A percentile compares a stretch with the other conserved stretches of the same genome.
Evolutionary conservation across 106 monocot species (phyloP).

Genomic region (Dendrobium nobile): DNA sequence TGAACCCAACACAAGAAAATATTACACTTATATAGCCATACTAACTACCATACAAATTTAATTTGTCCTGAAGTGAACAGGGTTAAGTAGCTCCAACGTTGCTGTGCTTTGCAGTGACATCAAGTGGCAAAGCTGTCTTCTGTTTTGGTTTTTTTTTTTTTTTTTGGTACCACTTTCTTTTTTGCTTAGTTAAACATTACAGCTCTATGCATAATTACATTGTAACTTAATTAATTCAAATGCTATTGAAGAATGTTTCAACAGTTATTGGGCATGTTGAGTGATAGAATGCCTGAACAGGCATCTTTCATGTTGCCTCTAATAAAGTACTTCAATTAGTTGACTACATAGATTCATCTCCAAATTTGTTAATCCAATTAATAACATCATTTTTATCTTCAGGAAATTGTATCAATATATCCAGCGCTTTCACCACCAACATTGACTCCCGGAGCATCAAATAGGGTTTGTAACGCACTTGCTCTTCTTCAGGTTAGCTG

Average conservation of each 20-base stretch:
- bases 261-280: background rate
- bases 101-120: no score
- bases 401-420: conserved; percentile 97
- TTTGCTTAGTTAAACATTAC: background rate
- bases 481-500: conserved; percentile 90
- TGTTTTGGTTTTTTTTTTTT: no score
- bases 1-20: no score
- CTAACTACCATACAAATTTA: no score
- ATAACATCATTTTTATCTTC: conserved; percentile 13
- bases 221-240: background rate
- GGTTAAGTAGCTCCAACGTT: no score
- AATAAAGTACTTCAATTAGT: background rate
- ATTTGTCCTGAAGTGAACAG: no score
- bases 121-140: no score
- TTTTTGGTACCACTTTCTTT: no score
- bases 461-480: conserved; percentile 99
- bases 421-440: conserved; percentile 93
- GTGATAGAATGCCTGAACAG: background rate
- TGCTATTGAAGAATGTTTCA: background rate
- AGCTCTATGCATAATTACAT: background rate
- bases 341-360: conserved; percentile 1
- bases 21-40: no score
- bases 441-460: conserved; percentile 87
- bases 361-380: conserved; percentile 6
- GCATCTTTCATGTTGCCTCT: background rate